Base-by-base conservation (phyloP, 140 eudicot genomes). In the Eryngium alpinum region DNA sequence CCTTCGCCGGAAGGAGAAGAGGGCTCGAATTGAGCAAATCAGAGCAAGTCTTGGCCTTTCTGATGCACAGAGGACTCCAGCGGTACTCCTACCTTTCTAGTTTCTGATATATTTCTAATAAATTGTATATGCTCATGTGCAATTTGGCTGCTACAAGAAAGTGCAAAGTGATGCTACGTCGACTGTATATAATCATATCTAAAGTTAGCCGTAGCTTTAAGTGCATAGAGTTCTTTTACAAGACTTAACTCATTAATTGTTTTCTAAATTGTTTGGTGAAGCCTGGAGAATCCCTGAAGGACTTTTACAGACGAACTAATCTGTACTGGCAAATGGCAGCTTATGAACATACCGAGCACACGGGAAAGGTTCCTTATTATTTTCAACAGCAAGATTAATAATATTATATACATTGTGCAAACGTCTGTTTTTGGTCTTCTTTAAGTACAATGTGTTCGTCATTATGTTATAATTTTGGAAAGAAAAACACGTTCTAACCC, bases 321-420 rank as follows among this genome's bases (percentile, higher is more conserved):
- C 77, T 87, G 91, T 95, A 95, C 90, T 95, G 99, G 99, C 99
- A 95, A 92, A 95, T 95, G 97, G 99, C 99, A 18, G 99, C 99
- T 29, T 90, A 95, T 83, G 99, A 95, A 81, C 99, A 95, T 82
- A 95, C 99, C 32, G 96, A 91, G 70, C 99, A 95, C 88, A 95
- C 99, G 18, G 99, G 99, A 89, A 95, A 95, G 97, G 99, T 92
- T 51, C 32, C 87, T 75, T 77, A 59, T 78, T 79, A 76, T 80
- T 32, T 72, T 21, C 69, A 50, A 79, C 46, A 49, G 13, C 25
- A 18, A 49, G 27, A 33, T 67, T 44, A 52, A 44, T 71, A 57
- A 66, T 75, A 4, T 78, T 29, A 79, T n/a, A 66, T 79, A 21
- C 34, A 75, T 62, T 50, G 73, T 77, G 25, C 46, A 22, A 56